Base-by-base conservation (phyloP, 169 alveolate species). In the Eimeria maxima region DNA sequence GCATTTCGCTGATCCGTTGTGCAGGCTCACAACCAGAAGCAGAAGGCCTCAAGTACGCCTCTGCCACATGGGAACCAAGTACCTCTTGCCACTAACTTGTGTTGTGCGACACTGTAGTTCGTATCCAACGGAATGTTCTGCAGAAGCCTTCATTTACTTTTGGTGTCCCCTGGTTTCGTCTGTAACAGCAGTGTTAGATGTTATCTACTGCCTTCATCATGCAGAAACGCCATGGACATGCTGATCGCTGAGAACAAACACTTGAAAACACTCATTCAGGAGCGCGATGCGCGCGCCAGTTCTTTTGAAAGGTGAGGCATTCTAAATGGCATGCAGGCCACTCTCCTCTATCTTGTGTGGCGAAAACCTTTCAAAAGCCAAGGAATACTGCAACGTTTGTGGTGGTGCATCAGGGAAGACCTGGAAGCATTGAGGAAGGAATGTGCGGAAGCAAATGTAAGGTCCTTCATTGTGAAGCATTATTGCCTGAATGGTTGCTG, bases 221-320 rank as follows among this genome's bases (percentile, higher is more conserved):
- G 73, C 74, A 84, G 92, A 57, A 84, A 84, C 92, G 53, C 92
- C 42, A 84, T 84, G 92, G 92, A 84, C 7, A 84, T 84, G 92
- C 92, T 84, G 78, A 57, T 57, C 3, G 92, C 92, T 7, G 92
- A 84, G 53, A 84, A 84, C 50, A 55, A 84, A 38, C 92, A 84
- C 76, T 57, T 84, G 53, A 84, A 84, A 69, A 33, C 18, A 55
- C 71, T 84, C 27, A 84, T 84, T 33, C 78, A 84, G 57, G 92
- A 84, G 33, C 73, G 92, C 22, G 92, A 84, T 55, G 74, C 78
- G 47, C 71, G 92, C 14, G 4, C 89, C 69, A 78, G 89, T 50
- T 78, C 89, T 16, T 44, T 78, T 33, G 89, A 78, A 47, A 78
- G 89, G 89, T 78, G 89, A 78, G 69, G 11, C 29, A 1, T 16